Percentiles rank a stretch among this genome's conserved stretches.
phyloP scores from a whole-genome alignment of 176 grass and related monocot genomes.

The Puya raimondii region DNA sequence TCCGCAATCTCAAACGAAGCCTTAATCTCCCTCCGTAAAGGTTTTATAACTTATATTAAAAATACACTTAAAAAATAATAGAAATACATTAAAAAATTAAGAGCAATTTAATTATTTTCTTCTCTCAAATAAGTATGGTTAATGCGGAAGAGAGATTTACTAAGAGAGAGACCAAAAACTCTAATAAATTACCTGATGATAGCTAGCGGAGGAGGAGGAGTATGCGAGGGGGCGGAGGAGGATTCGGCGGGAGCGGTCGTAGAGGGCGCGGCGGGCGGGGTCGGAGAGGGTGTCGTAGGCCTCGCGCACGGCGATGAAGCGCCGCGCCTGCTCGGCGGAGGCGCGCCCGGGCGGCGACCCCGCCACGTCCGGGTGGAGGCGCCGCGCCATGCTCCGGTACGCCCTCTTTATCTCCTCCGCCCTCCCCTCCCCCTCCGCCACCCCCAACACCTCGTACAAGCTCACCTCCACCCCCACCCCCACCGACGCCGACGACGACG shows the following conservation, averaged over 20 bases:
- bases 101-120: too few relatives aligned
- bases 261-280: slow-evolving; percentile 5
- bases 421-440: background rate
- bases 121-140: too few relatives aligned
- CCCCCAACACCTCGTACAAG: slow-evolving; percentile 19
- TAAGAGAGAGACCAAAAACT: too few relatives aligned
- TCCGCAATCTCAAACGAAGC: too few relatives aligned
- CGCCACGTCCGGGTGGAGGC: slow-evolving; percentile 15
- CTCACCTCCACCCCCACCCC: background rate
- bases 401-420: slow-evolving; percentile 13
- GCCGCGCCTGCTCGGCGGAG: slow-evolving; percentile 9
- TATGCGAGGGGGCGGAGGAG: too few relatives aligned
- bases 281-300: slow-evolving; percentile 25
- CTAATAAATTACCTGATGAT: too few relatives aligned
- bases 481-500: background rate
- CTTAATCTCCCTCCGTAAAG: too few relatives aligned
- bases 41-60: too few relatives aligned
- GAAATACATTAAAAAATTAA: too few relatives aligned
- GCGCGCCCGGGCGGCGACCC: background rate
- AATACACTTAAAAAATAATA: too few relatives aligned
- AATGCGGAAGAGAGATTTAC: too few relatives aligned
- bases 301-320: slow-evolving; percentile 21
- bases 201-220: too few relatives aligned
- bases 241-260: background rate
- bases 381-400: slow-evolving; percentile 17